A percentile compares a stretch with the other conserved stretches of the same genome.
These are phyloP conservation scores for Solanum hybrid DNA, from an alignment of 305 asterid species.

Conservation along the genomic window DNA sequence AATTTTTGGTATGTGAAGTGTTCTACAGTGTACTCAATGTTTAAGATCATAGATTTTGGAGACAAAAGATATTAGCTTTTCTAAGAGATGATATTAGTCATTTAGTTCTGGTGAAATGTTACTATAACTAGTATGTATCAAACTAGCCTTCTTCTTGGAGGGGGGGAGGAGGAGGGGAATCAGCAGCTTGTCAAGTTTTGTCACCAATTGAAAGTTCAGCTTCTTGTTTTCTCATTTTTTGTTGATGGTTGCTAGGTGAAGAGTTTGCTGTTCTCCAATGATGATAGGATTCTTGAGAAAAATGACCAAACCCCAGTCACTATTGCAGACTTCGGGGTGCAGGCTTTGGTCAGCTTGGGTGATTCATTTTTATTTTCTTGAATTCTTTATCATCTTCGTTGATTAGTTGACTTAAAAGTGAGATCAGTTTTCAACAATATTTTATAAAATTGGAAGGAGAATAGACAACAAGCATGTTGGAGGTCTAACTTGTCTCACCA, in stretches of 20 bases:
- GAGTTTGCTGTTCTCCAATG: slow-evolving; percentile 46
- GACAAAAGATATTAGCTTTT: background rate
- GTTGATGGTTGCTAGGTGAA: slow-evolving; percentile 45
- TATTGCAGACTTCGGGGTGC: slow-evolving; percentile 89
- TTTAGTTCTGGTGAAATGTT: background rate
- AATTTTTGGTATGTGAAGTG: background rate
- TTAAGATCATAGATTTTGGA: background rate
- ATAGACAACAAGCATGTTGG: background rate
- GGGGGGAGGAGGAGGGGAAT: background rate
- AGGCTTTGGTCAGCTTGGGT: slow-evolving; percentile 91
- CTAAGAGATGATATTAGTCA: background rate
- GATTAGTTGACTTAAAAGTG: background rate
- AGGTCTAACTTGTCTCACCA: background rate
- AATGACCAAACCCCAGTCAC: slow-evolving; percentile 83
- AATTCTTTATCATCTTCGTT: background rate
- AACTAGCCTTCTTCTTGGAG: background rate
- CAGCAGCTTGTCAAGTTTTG: background rate
- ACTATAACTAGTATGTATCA: background rate
- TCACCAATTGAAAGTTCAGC: background rate
- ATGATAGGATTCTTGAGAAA: slow-evolving; percentile 54
- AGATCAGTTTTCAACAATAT: background rate
- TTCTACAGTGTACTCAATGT: background rate
- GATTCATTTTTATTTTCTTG: slow-evolving; percentile 7
- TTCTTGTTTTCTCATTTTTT: background rate
- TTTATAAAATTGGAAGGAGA: background rate